A percentile compares a stretch with the other conserved stretches of the same genome.
These are phyloP conservation scores for Xylaria curta DNA, from an alignment of 495 filamentous ascomycete species.

Conservation along the genomic window DNA sequence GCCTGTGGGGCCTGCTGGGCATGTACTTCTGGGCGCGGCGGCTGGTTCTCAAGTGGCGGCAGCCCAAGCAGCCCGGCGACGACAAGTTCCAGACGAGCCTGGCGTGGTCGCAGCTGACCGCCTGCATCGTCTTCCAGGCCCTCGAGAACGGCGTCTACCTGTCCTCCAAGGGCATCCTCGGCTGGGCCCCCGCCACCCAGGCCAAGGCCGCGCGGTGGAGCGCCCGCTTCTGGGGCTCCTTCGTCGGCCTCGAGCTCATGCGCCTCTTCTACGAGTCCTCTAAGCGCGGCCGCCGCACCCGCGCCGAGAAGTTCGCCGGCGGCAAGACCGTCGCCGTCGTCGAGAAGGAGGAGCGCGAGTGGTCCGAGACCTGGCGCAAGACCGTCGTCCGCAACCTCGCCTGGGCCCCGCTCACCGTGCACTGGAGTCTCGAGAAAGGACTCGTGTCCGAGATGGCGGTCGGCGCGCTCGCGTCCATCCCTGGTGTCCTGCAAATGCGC, in stretches of 20 bases:
- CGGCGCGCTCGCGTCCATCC: conserved; percentile 69
- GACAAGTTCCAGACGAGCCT: conserved; percentile 56
- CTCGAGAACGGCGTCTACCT: conserved; percentile 89
- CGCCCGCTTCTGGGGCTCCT: conserved; percentile 76
- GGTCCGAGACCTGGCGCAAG: conserved; percentile 52
- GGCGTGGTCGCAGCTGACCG: conserved; percentile 69
- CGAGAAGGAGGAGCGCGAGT: conserved; percentile 50
- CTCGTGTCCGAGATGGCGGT: conserved; percentile 64
- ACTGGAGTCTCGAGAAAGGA: conserved; percentile 82
- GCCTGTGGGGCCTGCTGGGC: conserved; percentile 78
- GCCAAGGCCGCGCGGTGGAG: conserved; percentile 73
- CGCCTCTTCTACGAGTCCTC: conserved; percentile 60
- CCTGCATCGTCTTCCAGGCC: conserved; percentile 72
- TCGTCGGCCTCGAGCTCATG: conserved; percentile 77
- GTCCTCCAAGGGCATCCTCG: conserved; percentile 69
- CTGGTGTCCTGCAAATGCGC: conserved; percentile 69
- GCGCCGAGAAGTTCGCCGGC: conserved; percentile 43
- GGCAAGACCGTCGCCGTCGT: conserved; percentile 44
- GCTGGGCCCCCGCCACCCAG: conserved; percentile 58
- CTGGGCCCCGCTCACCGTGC: conserved; percentile 68
- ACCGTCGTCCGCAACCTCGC: conserved; percentile 57
- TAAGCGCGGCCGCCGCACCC: conserved; percentile 33
- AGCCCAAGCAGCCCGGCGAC: conserved; percentile 31
- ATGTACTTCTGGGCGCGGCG: conserved; percentile 76
- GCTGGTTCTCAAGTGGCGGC: conserved; percentile 48